Evolutionary conservation across 2,329 filamentous ascomycete genomes (phyloP), one percentile per base, ranked within the genome.

Genomic region (Fusarium camptoceras): DNA sequence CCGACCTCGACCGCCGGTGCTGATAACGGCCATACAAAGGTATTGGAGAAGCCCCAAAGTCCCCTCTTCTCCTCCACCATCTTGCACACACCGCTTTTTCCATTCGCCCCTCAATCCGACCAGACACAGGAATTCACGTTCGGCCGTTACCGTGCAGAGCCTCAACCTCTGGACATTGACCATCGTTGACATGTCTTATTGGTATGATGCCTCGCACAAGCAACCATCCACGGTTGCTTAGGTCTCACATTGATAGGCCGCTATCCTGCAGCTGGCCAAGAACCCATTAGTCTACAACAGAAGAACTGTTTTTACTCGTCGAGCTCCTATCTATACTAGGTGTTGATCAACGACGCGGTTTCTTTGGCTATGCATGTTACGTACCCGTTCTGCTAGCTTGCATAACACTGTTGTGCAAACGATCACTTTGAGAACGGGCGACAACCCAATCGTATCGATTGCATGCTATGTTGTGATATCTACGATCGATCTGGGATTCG

Each of bases 11-110:
- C 55, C 50, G 43, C 46, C 25, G 22, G 56, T 48, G 55, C 68
- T 66, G 64, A 60, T 59, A 66, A 55, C 49, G 39, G 54, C 30
- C 54, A 48, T 62, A 28, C 34, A 50, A 48, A 16, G 41, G 47
- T 59, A 55, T 42, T 58, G 59, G 63, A 71, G 58, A 59, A 55
- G 70, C 34, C 60, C 55, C 44, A 46, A 64, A 65, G 53, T 56
- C 73, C 71, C 69, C 71, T 72, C 71, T 64, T 72, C 65, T 63
- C 73, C 59, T 68, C 72, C 68, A 64, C 66, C 64, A 70, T 67
- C 68, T 65, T 58, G 39, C 24, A 61, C 73, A 71, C 73, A 75
- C 73, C 73, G 73, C 73, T 74, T 53, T 75, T 75, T 75, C 49
- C 27, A 61, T 54, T 67, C 47, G 58, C 62, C 59, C 51, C 60